Evolutionary conservation across 139 green algal genomes (phyloP).

Genomic region (Trebouxia sp.): DNA sequence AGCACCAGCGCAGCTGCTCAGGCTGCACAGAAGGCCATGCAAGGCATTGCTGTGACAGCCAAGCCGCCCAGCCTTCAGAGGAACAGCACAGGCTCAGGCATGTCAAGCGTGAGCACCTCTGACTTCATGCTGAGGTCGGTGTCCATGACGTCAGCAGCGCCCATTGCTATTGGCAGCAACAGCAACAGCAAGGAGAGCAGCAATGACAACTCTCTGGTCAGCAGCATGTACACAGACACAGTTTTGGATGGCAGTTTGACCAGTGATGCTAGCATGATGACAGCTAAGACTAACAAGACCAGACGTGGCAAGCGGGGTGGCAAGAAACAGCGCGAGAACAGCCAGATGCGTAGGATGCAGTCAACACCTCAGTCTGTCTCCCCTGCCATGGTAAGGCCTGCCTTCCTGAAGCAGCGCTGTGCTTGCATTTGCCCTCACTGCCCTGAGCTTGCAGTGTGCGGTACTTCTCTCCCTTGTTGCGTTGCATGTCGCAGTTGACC

Average conservation of each 20-base stretch:
- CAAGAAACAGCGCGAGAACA: conserved; percentile 28
- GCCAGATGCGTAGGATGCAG: conserved; percentile 2
- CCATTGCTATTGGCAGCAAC: conserved; percentile 7
- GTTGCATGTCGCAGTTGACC: too few relatives aligned
- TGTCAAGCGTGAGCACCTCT: neutral
- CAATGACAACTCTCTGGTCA: neutral
- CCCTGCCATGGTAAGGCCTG: neutral
- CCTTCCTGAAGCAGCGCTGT: neutral
- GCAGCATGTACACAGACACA: conserved; percentile 19
- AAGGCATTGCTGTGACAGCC: neutral
- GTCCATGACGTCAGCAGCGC: neutral
- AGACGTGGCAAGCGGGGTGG: conserved; percentile 37
- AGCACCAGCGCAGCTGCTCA: neutral
- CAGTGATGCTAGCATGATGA: conserved; percentile 12
- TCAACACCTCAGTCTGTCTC: neutral
- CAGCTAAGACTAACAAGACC: conserved; percentile 24
- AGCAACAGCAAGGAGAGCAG: neutral
- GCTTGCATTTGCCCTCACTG: neutral
- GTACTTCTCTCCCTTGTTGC: too few relatives aligned
- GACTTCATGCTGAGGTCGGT: neutral
- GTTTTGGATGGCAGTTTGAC: conserved; percentile 4
- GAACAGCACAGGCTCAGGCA: conserved; percentile 3
- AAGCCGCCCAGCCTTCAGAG: neutral
- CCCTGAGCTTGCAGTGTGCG: too few relatives aligned
- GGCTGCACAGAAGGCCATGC: neutral